Evolutionary conservation across 2,329 filamentous ascomycete species (phyloP).

Genomic region (Aspergillus hortae): DNA sequence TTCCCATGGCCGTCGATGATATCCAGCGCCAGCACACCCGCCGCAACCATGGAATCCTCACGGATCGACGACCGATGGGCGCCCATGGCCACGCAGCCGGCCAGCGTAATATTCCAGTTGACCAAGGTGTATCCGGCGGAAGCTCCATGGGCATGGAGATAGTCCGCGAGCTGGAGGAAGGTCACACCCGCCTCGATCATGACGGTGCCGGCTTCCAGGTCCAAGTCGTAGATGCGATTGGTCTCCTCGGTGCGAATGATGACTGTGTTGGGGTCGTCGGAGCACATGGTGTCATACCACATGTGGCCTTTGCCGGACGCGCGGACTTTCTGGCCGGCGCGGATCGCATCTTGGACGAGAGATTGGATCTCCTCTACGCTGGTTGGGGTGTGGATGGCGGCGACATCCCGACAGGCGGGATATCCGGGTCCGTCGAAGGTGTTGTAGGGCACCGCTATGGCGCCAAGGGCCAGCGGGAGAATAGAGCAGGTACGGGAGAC

Average conservation of each 20-base stretch:
- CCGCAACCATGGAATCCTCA: slow-evolving; percentile 11
- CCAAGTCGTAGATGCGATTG: slow-evolving; percentile 9
- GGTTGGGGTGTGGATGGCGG: slow-evolving; percentile 3
- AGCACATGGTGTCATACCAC: slow-evolving; percentile 15
- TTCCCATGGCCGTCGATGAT: slow-evolving; percentile 9
- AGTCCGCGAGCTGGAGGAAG: slow-evolving; percentile 11
- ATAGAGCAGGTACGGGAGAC: neutral
- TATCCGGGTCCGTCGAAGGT: slow-evolving; percentile 12
- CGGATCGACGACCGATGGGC: slow-evolving; percentile 11
- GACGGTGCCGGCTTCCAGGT: slow-evolving; percentile 8
- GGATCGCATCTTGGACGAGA: slow-evolving; percentile 8
- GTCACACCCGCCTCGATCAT: slow-evolving; percentile 13
- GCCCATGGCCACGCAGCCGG: slow-evolving; percentile 12
- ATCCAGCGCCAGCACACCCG: slow-evolving; percentile 8
- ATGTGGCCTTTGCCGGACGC: slow-evolving; percentile 12
- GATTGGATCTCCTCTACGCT: slow-evolving; percentile 8
- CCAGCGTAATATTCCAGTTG: slow-evolving; percentile 13
- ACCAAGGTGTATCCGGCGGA: slow-evolving; percentile 10
- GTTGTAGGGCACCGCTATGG: slow-evolving; percentile 6
- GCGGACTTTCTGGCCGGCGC: slow-evolving; percentile 7
- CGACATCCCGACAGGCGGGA: slow-evolving; percentile 12
- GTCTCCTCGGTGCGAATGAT: slow-evolving; percentile 11
- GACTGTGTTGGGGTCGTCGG: slow-evolving; percentile 12
- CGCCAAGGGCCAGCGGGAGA: slow-evolving; percentile 1
- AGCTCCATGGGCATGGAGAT: slow-evolving; percentile 8